Evolutionary conservation across 2,329 filamentous ascomycete genomes (phyloP), one percentile per base, ranked within the genome.

Genomic region (Penicillium palitans): DNA sequence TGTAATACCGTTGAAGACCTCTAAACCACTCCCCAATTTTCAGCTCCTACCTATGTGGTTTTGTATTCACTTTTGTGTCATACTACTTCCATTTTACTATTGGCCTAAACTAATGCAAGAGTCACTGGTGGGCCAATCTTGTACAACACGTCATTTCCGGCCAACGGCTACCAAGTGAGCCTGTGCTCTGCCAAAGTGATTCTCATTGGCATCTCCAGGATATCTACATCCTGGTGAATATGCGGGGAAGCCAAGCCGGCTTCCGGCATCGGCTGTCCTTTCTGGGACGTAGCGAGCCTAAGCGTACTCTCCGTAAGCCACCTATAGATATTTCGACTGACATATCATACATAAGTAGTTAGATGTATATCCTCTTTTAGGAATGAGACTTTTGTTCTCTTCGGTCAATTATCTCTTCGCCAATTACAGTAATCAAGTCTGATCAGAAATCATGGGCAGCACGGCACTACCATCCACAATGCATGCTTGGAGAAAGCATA

Each of bases 401-500:
- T 9, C 8, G 7, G 4, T 9, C 3, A 19, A 40, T 9, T 19
- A n/a, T 44, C 21, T 48, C 29, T 35, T 35, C 15, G 5, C 8
- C 15, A 35, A 17, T 7, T 47, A 33, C 9, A 24, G 6, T n/a
- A 33, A 33, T 19, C 33, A 27, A 50, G 13, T 19, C 9, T 12
- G 29, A 31, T 31, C 29, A 19, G 24, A 50, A 37, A 15, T 12
- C 2, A 39, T 50, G 47, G 10, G 15, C 21, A 50, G 10, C 15
- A 24, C 3, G 9, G 10, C 9, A 50, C 29, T 48, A 6, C 47
- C 47, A 15, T 13, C 47, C 15, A 50, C 33, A 24, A 50, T 50
- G 47, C 47, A 50, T 50, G 47, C 47, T 13, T 50, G 47, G 47
- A 50, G 47, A 24, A 50, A 50, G 47, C 47, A 49, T 39, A 49